Percentiles rank a stretch among this genome's conserved stretches.
Evolutionary conservation across 768 basidiomycete species (phyloP).

Genomic region (Hemileccinum rubropunctum): DNA sequence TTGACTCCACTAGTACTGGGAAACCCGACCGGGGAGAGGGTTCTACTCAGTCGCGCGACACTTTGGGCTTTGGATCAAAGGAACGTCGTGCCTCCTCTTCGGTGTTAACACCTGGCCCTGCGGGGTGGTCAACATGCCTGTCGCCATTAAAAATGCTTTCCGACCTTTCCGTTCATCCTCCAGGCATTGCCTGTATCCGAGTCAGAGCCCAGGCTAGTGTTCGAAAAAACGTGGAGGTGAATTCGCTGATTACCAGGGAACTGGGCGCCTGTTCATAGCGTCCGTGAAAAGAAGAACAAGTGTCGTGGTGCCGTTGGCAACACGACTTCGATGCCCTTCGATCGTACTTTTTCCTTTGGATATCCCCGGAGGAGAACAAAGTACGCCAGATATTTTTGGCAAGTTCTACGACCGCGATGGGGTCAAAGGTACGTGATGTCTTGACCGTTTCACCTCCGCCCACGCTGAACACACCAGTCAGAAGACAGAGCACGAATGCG

Average conservation of each 20-base stretch:
- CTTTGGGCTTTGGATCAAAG: too few species aligned
- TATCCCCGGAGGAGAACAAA: constrained; percentile 6
- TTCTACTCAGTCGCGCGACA: too few species aligned
- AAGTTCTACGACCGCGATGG: neutral
- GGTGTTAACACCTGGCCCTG: too few species aligned
- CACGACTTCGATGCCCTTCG: neutral
- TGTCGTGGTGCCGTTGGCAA: neutral
- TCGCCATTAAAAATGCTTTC: too few species aligned
- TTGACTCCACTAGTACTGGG: neutral
- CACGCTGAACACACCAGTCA: neutral
- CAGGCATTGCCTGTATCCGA: neutral
- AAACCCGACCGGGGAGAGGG: too few species aligned
- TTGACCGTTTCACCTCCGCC: neutral
- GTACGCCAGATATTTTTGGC: neutral
- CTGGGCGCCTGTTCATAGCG: neutral
- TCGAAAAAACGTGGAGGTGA: neutral
- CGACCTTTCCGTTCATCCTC: too few species aligned
- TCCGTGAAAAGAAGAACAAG: neutral
- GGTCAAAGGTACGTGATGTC: constrained; percentile 7
- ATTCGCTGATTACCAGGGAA: neutral
- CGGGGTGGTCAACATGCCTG: too few species aligned
- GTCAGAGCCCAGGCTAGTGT: neutral
- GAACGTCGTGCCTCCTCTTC: too few species aligned
- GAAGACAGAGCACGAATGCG: neutral
- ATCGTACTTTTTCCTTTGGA: neutral